Conservation (phyloP, 345 rosid genomes). For the Bruguiera gymnorhiza region DNA sequence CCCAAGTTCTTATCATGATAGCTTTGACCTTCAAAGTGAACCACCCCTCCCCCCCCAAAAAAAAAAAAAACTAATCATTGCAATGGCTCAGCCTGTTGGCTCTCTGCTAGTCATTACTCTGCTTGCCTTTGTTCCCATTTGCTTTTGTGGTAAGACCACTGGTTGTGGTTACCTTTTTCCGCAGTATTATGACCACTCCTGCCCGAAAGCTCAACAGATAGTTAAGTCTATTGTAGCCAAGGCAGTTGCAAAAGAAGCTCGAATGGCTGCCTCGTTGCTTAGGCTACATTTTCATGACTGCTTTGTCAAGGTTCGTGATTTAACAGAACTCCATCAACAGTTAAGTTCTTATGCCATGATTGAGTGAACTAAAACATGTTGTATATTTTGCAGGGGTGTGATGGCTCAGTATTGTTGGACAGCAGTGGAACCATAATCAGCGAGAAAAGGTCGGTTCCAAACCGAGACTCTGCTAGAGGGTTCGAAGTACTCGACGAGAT, state of each 20-base stretch:
- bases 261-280: slow-evolving; percentile 35
- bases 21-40: background rate
- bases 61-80: background rate
- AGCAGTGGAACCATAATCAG: slow-evolving; percentile 51
- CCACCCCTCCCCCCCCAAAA: too few species aligned
- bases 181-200: slow-evolving; percentile 28
- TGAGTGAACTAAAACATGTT: background rate
- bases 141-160: slow-evolving; percentile 29
- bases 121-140: slow-evolving; percentile 47
- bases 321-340: too few species aligned
- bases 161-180: slow-evolving; percentile 40
- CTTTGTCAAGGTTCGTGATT: slow-evolving; percentile 27
- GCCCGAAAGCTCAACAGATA: slow-evolving; percentile 26
- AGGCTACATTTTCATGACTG: slow-evolving; percentile 37
- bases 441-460: slow-evolving; percentile 77
- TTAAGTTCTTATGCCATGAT: too few species aligned
- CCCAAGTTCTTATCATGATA: background rate
- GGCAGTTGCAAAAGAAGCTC: slow-evolving; percentile 28
- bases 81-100: background rate
- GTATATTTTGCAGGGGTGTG: slow-evolving; percentile 69
- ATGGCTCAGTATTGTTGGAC: slow-evolving; percentile 76
- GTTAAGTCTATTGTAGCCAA: slow-evolving; percentile 31
- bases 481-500: slow-evolving; percentile 79
- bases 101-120: slow-evolving; percentile 39
- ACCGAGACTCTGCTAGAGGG: slow-evolving; percentile 73